A percentile compares a stretch with the other conserved stretches of the same genome.
phyloP scores from a whole-genome alignment of 768 basidiomycete species.

The Phaffia tasmanica region DNA sequence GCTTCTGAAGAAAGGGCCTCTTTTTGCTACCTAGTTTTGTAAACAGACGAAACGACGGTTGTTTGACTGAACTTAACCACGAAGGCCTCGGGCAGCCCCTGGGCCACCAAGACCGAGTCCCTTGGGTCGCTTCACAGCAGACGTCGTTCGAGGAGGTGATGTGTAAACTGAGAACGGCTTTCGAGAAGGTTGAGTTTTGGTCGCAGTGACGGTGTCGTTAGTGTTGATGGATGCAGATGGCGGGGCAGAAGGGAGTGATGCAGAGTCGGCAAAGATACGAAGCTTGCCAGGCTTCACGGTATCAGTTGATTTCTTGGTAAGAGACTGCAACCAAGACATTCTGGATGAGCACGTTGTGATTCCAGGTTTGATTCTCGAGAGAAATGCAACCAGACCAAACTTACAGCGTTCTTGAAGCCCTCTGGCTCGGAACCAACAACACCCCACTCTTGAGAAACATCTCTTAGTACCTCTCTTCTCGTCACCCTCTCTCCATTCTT shows the following conservation, averaged over 20 bases:
- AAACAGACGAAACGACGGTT: too few relatives aligned
- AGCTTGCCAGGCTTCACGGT: slow-evolving; percentile 2
- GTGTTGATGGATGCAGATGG: background rate
- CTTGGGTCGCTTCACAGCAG: too few relatives aligned
- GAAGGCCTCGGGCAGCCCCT: too few relatives aligned
- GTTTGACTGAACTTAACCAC: too few relatives aligned
- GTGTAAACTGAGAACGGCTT: slow-evolving; percentile 8
- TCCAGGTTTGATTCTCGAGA: background rate
- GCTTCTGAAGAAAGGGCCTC: too few relatives aligned
- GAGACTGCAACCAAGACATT: background rate
- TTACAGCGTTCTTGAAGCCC: slow-evolving; percentile 14
- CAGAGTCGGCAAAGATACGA: slow-evolving; percentile 11
- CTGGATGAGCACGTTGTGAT: background rate
- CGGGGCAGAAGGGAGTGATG: background rate
- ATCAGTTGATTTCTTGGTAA: background rate
- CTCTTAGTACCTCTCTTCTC: slow-evolving; percentile 11
- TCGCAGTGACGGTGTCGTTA: background rate
- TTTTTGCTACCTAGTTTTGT: too few relatives aligned
- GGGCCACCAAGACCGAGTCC: too few relatives aligned
- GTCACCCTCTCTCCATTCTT: background rate
- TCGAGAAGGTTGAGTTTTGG: background rate
- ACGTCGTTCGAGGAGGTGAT: background rate
- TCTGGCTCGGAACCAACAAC: slow-evolving; percentile 8
- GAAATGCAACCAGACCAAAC: background rate
- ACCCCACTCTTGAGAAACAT: slow-evolving; percentile 22